Conservation (phyloP, 116 monocot genomes). For the Phalaenopsis hybrid region DNA sequence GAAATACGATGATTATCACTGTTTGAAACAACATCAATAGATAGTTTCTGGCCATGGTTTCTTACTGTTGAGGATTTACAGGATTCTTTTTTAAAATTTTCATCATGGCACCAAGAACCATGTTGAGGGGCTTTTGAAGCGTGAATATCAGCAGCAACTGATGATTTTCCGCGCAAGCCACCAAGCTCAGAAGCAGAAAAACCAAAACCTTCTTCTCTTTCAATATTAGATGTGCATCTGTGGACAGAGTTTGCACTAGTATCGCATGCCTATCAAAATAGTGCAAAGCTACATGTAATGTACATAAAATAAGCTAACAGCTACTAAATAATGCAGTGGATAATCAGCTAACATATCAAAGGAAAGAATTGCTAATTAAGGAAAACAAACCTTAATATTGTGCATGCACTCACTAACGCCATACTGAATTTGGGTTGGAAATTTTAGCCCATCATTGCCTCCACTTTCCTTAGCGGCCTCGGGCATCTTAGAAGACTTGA, state of each 20-base stretch:
- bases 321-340: background rate
- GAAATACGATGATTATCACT: slow-evolving; percentile 8
- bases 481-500: slow-evolving; percentile 6
- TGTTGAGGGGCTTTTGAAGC: background rate
- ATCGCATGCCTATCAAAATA: slow-evolving; percentile 21
- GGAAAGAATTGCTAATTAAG: background rate
- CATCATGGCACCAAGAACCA: background rate
- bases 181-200: slow-evolving; percentile 18
- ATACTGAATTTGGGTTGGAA: slow-evolving; percentile 13
- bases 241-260: background rate
- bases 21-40: background rate
- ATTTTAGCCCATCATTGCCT: slow-evolving; percentile 8
- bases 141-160: slow-evolving; percentile 5
- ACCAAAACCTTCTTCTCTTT: slow-evolving; percentile 18
- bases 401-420: slow-evolving; percentile 11
- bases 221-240: slow-evolving; percentile 6
- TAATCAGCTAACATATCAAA: background rate
- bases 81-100: background rate
- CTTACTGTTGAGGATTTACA: background rate
- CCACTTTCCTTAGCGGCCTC: slow-evolving; percentile 15
- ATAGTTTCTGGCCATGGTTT: slow-evolving; percentile 1
- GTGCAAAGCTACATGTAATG: background rate
- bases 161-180: slow-evolving; percentile 7
- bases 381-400: slow-evolving; percentile 20
- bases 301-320: background rate